Base-by-base conservation (phyloP, 192 early-diverging fungal genomes). In the Linnemannia hyalina region DNA sequence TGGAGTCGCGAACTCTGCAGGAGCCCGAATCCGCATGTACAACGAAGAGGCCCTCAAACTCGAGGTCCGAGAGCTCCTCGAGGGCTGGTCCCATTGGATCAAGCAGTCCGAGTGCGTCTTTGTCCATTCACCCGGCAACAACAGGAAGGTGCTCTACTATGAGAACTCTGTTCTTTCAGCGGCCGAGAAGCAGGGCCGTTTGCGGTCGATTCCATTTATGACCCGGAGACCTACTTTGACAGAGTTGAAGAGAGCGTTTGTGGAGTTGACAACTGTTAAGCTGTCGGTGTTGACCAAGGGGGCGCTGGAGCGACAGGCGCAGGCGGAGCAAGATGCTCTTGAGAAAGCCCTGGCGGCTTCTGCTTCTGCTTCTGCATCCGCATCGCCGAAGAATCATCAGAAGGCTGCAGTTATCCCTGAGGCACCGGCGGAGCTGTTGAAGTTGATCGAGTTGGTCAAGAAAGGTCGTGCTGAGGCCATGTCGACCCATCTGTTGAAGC, bases 21-120 rank as follows among this genome's bases (percentile, higher is more conserved):
- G 98, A 55, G 95, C 98, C 0, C 93, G 93, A 68, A 91, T 99
- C 65, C 91, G 98, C 47, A 89, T 97, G 80, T 94, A 98, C 88
- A 99, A 99, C 86, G 98, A 99, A 80, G 91, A 91, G 60, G 93
- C 91, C 40, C 88, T 99, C 11, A 90, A 93, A 80, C 77, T 94
- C 54, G 98, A 99, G 40, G 92, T 99, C n/a, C 90, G 94, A 23
- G 91, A 92, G 35, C 82, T 98, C 2, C 68, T 99, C 42, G 78
- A 73, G 3, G 85, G 92, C 26, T 99, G 98, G 98, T 90, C 87
- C 35, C 71, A 84, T 26, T 88, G 93, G 75, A 85, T 99, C 44
- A 80, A 88, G 10, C 42, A 81, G 32, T 92, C 95, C 38, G 88
- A 92, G 35, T 89, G 91, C 23, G 90, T 99, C 29, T 97, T 99